A percentile compares a stretch with the other conserved stretches of the same genome.
Evolutionary conservation across 345 rosid genomes (phyloP).

Genomic region (Carallia pectinifolia): DNA sequence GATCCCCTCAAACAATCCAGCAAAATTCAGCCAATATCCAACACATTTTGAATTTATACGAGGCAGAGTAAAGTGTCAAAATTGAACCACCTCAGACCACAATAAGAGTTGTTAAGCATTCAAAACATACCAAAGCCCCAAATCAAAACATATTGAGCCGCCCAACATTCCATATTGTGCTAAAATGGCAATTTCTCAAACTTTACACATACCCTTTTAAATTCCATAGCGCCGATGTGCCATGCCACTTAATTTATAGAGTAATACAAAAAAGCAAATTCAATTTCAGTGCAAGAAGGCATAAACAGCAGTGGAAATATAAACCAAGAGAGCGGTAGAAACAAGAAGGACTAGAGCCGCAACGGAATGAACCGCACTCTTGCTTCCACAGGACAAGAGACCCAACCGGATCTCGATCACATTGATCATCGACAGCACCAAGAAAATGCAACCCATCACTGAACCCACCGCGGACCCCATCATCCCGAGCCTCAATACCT

Average conservation of each 20-base stretch:
- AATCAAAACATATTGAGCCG: not conserved
- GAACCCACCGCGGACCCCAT: slow-evolving; percentile 86
- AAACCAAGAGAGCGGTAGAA: slow-evolving; percentile 71
- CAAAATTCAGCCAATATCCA: not conserved
- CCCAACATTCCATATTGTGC: not conserved
- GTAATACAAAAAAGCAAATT: too few relatives aligned
- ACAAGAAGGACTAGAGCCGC: slow-evolving; percentile 58
- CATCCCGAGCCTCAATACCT: slow-evolving; percentile 79
- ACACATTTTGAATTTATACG: not conserved
- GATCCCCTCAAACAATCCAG: too few relatives aligned
- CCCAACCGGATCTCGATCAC: slow-evolving; percentile 91
- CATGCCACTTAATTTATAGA: too few relatives aligned
- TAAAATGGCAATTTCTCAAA: not conserved
- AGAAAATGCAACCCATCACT: slow-evolving; percentile 85
- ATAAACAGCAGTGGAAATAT: slow-evolving; percentile 75
- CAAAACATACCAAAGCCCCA: too few relatives aligned
- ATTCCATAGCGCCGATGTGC: not conserved
- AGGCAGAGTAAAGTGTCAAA: too few relatives aligned
- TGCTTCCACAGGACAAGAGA: slow-evolving; percentile 80
- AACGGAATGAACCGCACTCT: slow-evolving; percentile 57
- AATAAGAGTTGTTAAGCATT: too few relatives aligned
- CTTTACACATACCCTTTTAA: not conserved
- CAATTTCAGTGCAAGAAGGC: slow-evolving; percentile 62
- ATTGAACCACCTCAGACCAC: too few relatives aligned
- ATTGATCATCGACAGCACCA: slow-evolving; percentile 79